A percentile compares a stretch with the other conserved stretches of the same genome.
phyloP scores from a whole-genome alignment of 495 filamentous ascomycete genomes.

The Lindgomyces ingoldianus region DNA sequence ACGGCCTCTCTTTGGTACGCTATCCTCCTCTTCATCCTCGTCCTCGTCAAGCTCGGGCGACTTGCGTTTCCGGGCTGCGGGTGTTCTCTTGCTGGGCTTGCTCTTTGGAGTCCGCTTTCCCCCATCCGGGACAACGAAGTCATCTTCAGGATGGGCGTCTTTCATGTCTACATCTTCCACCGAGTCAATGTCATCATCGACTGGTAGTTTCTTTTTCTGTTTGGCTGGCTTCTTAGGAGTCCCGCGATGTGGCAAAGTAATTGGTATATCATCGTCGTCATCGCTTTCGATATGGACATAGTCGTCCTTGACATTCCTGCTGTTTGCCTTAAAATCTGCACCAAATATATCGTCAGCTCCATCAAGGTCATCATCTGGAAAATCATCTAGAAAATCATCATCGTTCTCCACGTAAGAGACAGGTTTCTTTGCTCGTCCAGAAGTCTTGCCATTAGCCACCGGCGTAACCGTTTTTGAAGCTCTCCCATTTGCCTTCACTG shows the following conservation, averaged over 20 bases:
- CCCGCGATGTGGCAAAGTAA: constrained; percentile 33
- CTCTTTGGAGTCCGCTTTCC: constrained; percentile 46
- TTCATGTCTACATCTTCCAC: constrained; percentile 48
- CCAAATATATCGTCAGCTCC: constrained; percentile 40
- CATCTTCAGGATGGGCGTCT: constrained; percentile 46
- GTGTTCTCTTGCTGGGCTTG: constrained; percentile 45
- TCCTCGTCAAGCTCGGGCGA: constrained; percentile 50
- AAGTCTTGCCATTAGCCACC: constrained; percentile 31
- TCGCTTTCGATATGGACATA: constrained; percentile 39
- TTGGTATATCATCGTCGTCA: constrained; percentile 35
- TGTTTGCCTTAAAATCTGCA: constrained; percentile 38
- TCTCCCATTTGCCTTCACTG: constrained; percentile 32
- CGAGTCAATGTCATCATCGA: constrained; percentile 41
- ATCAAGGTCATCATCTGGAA: constrained; percentile 47
- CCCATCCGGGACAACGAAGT: constrained; percentile 45
- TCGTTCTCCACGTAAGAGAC: constrained; percentile 40
- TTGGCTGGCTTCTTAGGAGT: constrained; percentile 33
- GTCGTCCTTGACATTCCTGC: constrained; percentile 44
- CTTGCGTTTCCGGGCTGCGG: constrained; percentile 58
- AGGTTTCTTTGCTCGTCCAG: constrained; percentile 29
- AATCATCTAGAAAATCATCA: constrained; percentile 39
- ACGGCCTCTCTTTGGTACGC: constrained; percentile 43
- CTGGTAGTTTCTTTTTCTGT: constrained; percentile 36
- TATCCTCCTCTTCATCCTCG: constrained; percentile 53
- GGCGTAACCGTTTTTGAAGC: constrained; percentile 20